Base-by-base conservation (phyloP, 106 monocot species). In the Alisma plantagoaquatica region DNA sequence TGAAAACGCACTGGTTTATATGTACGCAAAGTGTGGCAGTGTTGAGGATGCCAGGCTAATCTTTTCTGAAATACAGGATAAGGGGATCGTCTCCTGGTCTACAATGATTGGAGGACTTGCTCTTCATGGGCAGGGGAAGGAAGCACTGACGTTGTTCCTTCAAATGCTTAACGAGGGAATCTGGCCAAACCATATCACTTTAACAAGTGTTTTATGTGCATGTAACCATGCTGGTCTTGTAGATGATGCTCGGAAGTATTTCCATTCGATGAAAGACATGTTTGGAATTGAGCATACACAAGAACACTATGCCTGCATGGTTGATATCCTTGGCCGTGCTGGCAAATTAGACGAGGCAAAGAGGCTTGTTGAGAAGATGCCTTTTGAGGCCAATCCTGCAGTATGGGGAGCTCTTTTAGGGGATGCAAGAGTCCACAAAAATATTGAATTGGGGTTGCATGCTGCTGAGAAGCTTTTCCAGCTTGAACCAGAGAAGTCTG, bases 11-110 rank as follows among this genome's bases (percentile, higher is more conserved):
- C 73, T 96, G 11, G 83, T 96, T 6, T 77, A 81, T 62, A 96
- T 84, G 84, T 96, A 96, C 60, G 87, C 94, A 0, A 96, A 96
- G 57, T 96, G 88, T 54, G 94, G 87, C 4, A 89, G 73, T 57
- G 70, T 96, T 10, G 84, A 84, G 32, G 88, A 89, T 63, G 83
- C 84, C 2, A 31, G 43, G 24, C 51, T 71, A 30, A 80, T 73
- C 25, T 96, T 96, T 43, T 58, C 57, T 21, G 59, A 81, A 38
- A 58, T 81, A 54, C 55, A 63, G 1, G 74, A 96, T 21, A 73
- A 56, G 20, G 94, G 81, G n/a, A 33, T 66, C 30, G 81, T 96
- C 35, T 88, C 94, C 22, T 96, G 88, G 94, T 96, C 94, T 15
- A 88, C 94, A 0, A 88, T 96, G 84, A 96, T 96, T 23, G 87